Evolutionary conservation across 2,329 filamentous ascomycete species (phyloP).

Genomic region (Cercospora sp.): DNA sequence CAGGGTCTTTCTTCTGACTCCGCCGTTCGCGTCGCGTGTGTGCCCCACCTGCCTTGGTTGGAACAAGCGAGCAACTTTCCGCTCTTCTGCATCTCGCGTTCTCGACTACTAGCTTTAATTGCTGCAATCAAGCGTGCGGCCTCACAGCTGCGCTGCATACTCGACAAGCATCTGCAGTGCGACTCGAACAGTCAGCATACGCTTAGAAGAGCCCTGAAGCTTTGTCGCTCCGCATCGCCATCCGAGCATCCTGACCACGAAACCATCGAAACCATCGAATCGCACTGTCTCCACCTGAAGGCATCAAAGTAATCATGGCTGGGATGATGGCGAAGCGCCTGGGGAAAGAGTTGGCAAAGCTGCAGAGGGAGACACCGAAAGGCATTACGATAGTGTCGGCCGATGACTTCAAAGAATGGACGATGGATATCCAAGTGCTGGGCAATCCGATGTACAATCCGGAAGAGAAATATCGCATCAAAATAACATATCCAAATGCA

Average conservation of each 20-base stretch:
- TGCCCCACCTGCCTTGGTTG: constrained; percentile 4
- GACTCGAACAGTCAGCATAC: background rate
- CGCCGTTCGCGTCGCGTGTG: background rate
- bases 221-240: background rate
- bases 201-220: background rate
- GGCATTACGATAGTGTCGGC: constrained; percentile 77
- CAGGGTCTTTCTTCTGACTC: constrained; percentile 1
- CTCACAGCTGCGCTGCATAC: background rate
- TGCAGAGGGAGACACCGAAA: constrained; percentile 59
- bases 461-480: constrained; percentile 76
- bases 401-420: constrained; percentile 85
- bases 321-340: constrained; percentile 43
- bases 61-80: background rate
- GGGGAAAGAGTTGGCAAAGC: constrained; percentile 58
- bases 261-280: background rate
- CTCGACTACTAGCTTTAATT: background rate
- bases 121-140: background rate
- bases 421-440: constrained; percentile 85
- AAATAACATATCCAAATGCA: constrained; percentile 77
- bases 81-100: background rate
- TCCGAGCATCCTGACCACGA: background rate
- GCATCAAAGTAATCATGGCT: constrained; percentile 30
- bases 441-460: constrained; percentile 85
- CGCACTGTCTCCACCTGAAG: background rate
- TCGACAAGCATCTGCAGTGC: background rate